Conservation (phyloP, 305 asterid species). For the Plantago coronopus region DNA sequence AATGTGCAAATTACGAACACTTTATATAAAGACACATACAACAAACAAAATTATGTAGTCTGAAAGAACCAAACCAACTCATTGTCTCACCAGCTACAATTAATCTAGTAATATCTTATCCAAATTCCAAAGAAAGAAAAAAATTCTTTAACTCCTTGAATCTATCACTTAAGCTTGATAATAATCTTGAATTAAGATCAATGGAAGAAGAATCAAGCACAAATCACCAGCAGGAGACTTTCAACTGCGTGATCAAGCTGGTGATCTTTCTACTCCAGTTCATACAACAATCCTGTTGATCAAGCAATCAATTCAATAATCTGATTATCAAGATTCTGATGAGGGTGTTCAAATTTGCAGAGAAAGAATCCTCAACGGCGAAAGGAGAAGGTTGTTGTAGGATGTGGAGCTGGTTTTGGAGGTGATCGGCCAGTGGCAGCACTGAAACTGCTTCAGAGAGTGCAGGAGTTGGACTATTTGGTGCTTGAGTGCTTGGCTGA, state of each 20-base stretch:
- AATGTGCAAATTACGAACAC: no score
- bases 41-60: no score
- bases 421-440: slow-evolving; percentile 95
- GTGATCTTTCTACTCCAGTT: slow-evolving; percentile 30
- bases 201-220: slow-evolving; percentile 35
- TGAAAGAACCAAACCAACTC: no score
- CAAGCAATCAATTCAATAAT: neutral
- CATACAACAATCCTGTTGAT: neutral
- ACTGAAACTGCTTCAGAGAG: slow-evolving; percentile 73
- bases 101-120: no score
- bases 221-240: slow-evolving; percentile 38
- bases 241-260: slow-evolving; percentile 58
- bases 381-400: slow-evolving; percentile 66
- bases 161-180: no score
- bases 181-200: slow-evolving; percentile 1
- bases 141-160: no score
- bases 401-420: slow-evolving; percentile 98
- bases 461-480: slow-evolving; percentile 65
- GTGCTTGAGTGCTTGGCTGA: slow-evolving; percentile 97
- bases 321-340: neutral
- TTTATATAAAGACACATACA: no score
- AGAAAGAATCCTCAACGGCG: slow-evolving; percentile 62
- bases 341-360: slow-evolving; percentile 37
- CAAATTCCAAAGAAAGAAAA: no score
- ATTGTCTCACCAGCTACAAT: no score